phyloP scores from a whole-genome alignment of 768 basidiomycete species.

The Multifurca ochricompacta region DNA sequence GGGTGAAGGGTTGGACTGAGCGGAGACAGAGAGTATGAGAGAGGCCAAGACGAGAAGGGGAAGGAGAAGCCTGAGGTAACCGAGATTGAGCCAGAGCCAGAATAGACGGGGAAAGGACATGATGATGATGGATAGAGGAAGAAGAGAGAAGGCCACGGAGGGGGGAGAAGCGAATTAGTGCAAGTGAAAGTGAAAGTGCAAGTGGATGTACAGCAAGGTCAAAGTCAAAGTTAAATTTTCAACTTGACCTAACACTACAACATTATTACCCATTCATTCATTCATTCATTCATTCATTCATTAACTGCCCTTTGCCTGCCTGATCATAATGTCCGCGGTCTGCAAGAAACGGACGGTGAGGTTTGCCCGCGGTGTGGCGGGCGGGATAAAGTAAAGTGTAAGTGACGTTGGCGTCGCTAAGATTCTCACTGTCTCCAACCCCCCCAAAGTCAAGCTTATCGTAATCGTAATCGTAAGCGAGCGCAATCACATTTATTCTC shows the following conservation, averaged over 20 bases:
- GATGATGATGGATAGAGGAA: slow-evolving; percentile 19
- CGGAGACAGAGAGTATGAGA: slow-evolving; percentile 22
- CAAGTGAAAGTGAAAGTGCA: neutral
- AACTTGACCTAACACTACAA: neutral
- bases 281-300: too few species aligned
- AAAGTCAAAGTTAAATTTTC: neutral
- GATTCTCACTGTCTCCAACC: too few species aligned
- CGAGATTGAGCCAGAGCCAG: slow-evolving; percentile 25
- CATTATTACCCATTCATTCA: too few species aligned
- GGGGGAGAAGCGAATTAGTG: neutral
- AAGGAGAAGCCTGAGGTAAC: slow-evolving; percentile 8
- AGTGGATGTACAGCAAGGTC: too few species aligned
- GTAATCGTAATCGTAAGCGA: too few species aligned
- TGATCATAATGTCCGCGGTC: neutral
- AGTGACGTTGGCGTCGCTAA: too few species aligned
- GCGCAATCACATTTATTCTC: too few species aligned
- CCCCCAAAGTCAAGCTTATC: too few species aligned
- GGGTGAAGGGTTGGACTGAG: slow-evolving; percentile 10
- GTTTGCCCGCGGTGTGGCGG: too few species aligned
- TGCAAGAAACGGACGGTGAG: neutral
- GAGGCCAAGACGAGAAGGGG: slow-evolving; percentile 23
- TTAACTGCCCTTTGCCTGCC: too few species aligned
- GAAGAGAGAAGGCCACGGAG: slow-evolving; percentile 11
- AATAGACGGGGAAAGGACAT: slow-evolving; percentile 26
- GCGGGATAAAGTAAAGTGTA: too few species aligned